These are phyloP conservation scores for Proliferodiscus dingleyae DNA, from an alignment of 2,329 filamentous ascomycete genomes.

Conservation along the genomic window DNA sequence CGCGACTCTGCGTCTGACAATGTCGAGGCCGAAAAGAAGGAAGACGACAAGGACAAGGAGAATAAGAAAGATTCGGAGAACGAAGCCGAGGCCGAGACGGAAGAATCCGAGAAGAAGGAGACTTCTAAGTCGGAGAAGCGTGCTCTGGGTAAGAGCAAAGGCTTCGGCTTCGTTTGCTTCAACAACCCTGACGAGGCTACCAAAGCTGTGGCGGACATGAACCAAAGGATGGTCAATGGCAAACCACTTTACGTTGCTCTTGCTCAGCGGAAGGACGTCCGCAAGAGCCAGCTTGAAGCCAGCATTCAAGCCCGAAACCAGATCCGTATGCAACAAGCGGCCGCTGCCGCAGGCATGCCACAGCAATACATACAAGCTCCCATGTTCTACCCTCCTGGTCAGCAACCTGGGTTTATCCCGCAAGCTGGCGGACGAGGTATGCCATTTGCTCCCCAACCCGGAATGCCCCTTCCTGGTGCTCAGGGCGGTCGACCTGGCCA, in stretches of 20 bases:
- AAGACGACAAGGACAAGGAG: slow-evolving; percentile 49
- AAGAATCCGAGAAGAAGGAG: slow-evolving; percentile 44
- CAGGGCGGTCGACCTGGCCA: slow-evolving; percentile 81
- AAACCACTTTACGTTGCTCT: slow-evolving; percentile 98
- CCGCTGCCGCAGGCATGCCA: slow-evolving; percentile 82
- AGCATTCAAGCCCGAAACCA: slow-evolving; percentile 99
- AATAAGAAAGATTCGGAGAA: slow-evolving; percentile 40
- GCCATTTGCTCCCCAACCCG: slow-evolving; percentile 57
- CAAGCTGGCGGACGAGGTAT: slow-evolving; percentile 57
- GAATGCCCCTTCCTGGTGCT: slow-evolving; percentile 63
- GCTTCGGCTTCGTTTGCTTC: slow-evolving; percentile 99
- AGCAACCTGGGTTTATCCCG: slow-evolving; percentile 67
- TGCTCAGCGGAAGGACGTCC: slow-evolving; percentile 98
- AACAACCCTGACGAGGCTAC: slow-evolving; percentile 98
- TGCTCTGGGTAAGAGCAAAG: slow-evolving; percentile 93
- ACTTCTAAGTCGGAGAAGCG: slow-evolving; percentile 53
- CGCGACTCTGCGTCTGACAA: slow-evolving; percentile 66
- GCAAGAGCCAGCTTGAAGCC: slow-evolving; percentile 98
- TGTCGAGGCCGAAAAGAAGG: slow-evolving; percentile 40
- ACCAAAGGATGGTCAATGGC: slow-evolving; percentile 96
- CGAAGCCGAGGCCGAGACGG: slow-evolving; percentile 39
- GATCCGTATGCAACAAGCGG: slow-evolving; percentile 95
- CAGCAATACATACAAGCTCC: slow-evolving; percentile 83
- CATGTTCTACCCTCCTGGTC: slow-evolving; percentile 86
- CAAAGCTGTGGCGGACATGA: slow-evolving; percentile 99